Base-by-base conservation (phyloP, 1,284 basidiomycete genomes). In the Lentinus polychrous region DNA sequence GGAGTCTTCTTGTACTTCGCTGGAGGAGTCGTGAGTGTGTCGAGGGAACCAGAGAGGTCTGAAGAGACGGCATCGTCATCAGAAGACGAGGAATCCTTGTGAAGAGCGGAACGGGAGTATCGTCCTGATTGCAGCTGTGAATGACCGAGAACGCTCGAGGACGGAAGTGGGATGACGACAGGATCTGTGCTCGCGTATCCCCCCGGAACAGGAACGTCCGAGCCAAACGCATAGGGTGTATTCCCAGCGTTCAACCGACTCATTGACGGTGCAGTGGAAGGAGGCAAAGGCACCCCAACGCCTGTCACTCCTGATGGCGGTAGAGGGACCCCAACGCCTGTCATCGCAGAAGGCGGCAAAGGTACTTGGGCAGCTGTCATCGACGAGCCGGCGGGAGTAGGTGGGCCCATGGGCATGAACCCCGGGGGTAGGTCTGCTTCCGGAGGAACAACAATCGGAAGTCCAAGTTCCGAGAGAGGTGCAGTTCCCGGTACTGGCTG, bases 401-500 rank as follows among this genome's bases (percentile, higher is more conserved):
- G 55, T 6, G 59, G 56, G 2, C 63, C 60, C 20, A 52, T 58
- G 0, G 63, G 61, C 18, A 66, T 49, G 50, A 67, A 67, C 3
- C 64, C 64, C 2, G 57, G 58, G 33, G 66, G 66, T 1, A 63
- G 57, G 36, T 61, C 56, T 32, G 55, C 59, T 31, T 52, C 50
- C 0, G 51, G 22, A 2, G 56, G 35, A 8, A 55, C 7, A 24
- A 52, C 22, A 35, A 52, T 27, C 2, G 38, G 48, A 27, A 51
- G 46, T 22, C 51, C 51, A 54, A 48, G 49, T 43, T 18, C 24
- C 20, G 46, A 43, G 2, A 55, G 47, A 20, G 54, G 58, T 35
- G 54, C 55, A 22, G 55, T 53, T 5, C 38, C 20, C 22, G 55
- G 52, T 8, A 53, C 52, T 4, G 57, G 52, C 10, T 27, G 27